A percentile compares a stretch with the other conserved stretches of the same genome.
These are phyloP conservation scores for Botrytis squamosa DNA, from an alignment of 2,329 filamentous ascomycete genomes.

Conservation along the genomic window DNA sequence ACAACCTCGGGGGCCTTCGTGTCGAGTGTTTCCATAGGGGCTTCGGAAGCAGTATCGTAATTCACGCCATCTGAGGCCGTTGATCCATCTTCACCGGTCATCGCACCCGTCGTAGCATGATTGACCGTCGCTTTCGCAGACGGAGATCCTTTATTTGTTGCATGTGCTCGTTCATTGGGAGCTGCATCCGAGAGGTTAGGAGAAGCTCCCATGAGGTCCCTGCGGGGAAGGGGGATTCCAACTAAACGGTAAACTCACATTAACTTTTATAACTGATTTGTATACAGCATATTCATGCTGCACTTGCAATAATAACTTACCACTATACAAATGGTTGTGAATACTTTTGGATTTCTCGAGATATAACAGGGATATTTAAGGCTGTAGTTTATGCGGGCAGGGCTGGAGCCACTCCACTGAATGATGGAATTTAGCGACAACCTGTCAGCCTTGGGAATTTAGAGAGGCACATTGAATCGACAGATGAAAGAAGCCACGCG, in stretches of 20 bases:
- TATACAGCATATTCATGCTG: background rate
- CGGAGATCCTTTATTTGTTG: conserved; percentile 23
- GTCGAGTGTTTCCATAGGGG: background rate
- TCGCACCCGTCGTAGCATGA: conserved; percentile 31
- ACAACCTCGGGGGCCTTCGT: background rate
- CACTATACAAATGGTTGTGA: background rate
- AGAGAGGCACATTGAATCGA: conserved; percentile 2
- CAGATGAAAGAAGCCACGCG: conserved; percentile 30
- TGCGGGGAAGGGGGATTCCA: background rate
- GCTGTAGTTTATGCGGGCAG: conserved; percentile 15
- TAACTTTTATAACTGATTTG: background rate
- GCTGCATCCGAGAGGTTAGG: conserved; percentile 19
- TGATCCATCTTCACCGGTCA: conserved; percentile 30
- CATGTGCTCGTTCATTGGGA: conserved; percentile 28
- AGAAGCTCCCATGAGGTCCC: conserved; percentile 31
- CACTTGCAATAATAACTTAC: conserved; percentile 1
- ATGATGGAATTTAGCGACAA: conserved; percentile 21
- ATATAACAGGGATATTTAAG: conserved; percentile 13
- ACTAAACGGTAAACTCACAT: conserved; percentile 6
- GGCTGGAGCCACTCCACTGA: conserved; percentile 15
- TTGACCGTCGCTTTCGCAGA: conserved; percentile 27
- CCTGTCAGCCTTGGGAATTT: conserved; percentile 21
- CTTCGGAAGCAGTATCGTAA: conserved; percentile 1
- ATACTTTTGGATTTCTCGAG: background rate
- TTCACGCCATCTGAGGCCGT: conserved; percentile 22